Evolutionary conservation across 2,329 filamentous ascomycete species (phyloP).

Genomic region (Epichloe hybrida): DNA sequence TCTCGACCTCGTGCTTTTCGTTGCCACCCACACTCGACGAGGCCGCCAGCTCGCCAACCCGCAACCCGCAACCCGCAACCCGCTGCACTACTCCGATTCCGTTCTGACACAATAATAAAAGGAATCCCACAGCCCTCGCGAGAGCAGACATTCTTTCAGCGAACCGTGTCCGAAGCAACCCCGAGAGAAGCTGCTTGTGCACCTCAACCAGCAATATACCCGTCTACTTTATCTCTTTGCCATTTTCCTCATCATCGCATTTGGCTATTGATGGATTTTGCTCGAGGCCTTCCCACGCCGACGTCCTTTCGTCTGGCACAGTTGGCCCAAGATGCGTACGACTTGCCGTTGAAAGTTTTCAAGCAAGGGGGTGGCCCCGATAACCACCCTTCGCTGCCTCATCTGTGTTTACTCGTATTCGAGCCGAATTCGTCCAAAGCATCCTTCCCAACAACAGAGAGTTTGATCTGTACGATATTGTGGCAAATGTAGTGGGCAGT

Average conservation of each 20-base stretch:
- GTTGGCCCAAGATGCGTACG: constrained; percentile 25
- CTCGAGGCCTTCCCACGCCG: constrained; percentile 25
- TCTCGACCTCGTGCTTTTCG: not conserved
- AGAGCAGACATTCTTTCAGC: not conserved
- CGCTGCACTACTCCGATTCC: not conserved
- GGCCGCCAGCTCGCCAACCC: not conserved
- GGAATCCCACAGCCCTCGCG: not conserved
- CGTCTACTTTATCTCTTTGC: not conserved
- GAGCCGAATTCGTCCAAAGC: constrained; percentile 63
- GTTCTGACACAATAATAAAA: not conserved
- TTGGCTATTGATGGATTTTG: constrained; percentile 20
- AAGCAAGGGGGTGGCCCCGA: constrained; percentile 26
- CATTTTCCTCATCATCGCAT: not conserved
- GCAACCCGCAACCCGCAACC: too few species aligned
- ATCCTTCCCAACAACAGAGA: constrained; percentile 59
- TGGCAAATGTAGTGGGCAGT: constrained; percentile 76
- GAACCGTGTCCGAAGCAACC: not conserved
- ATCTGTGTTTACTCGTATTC: constrained; percentile 73
- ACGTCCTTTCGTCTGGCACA: constrained; percentile 31
- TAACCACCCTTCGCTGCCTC: constrained; percentile 50
- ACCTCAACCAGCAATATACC: not conserved
- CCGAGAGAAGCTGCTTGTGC: not conserved
- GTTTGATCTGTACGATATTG: constrained; percentile 71
- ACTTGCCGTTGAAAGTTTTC: constrained; percentile 28
- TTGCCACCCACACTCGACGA: not conserved